Percentiles rank a stretch among this genome's conserved stretches.
Conservation (phyloP, 257 asterid genomes). For the Paulownia fortunei region DNA sequence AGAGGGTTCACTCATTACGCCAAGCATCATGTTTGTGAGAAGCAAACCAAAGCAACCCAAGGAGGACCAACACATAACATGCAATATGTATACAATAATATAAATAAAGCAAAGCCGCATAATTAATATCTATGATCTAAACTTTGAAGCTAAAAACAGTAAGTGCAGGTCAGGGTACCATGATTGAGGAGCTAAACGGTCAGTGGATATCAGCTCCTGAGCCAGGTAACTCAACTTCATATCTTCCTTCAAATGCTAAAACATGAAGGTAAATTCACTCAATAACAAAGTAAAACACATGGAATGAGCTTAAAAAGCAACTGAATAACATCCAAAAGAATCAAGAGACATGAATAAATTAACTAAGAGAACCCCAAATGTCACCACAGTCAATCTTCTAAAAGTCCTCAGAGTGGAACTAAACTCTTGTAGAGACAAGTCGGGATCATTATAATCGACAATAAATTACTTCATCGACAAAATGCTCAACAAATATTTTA, state of each 20-base stretch:
- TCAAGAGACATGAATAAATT: background rate
- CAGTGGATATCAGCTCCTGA: conserved; percentile 92
- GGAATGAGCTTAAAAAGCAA: conserved; percentile 28
- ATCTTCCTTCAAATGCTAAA: conserved; percentile 95
- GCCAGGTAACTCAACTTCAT: conserved; percentile 99
- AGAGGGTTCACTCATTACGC: background rate
- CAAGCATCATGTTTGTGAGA: background rate
- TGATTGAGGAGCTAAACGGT: conserved; percentile 96
- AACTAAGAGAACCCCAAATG: background rate
- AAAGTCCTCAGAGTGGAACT: conserved; percentile 1
- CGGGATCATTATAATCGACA: background rate
- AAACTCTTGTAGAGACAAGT: background rate
- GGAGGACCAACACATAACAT: background rate
- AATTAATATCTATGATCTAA: conserved; percentile 1
- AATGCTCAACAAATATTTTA: background rate
- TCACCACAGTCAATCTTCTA: background rate
- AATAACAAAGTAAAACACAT: conserved; percentile 15
- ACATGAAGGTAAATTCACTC: conserved; percentile 37
- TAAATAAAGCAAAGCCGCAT: conserved; percentile 23
- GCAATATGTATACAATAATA: background rate
- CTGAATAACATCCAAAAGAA: conserved; percentile 16
- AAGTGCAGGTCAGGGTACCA: conserved; percentile 56
- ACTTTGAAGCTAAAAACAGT: conserved; percentile 10
- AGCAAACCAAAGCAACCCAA: conserved; percentile 7
- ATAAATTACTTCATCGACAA: background rate